Evolutionary conservation across 1,284 basidiomycete genomes (phyloP), one percentile per base, ranked within the genome.

Genomic region (Cutaneotrichosporon mucoides): DNA sequence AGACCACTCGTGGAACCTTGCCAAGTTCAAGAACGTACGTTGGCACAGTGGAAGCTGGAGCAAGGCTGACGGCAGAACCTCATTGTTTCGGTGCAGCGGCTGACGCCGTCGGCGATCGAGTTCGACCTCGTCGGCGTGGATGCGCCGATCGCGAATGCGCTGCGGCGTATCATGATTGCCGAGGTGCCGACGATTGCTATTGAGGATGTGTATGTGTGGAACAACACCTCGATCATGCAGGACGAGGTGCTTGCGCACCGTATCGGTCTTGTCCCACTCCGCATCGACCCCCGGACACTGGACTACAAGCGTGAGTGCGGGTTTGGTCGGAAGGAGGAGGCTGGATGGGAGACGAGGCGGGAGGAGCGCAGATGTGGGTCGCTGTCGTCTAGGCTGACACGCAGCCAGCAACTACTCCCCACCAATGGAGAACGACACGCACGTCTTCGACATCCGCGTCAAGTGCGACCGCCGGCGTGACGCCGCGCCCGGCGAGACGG

Each of bases 81-180:
- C 58, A 81, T 82, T 67, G 84, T 93, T 7, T 83, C 85, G 51
- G 83, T 95, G 37, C 86, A 88, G 65, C 83, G 88, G 51, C 79
- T 94, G 44, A 93, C 92, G 3, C 84, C 88, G 48, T 83, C 87
- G 3, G 87, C 88, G 4, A 85, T 96, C 64, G 94, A 98, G 70
- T 95, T 99, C 75, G 95, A 99, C 79, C 81, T 99, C 35, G 85
- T 98, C 59, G 95, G 96, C 7, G 89, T 98, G 37, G 96, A 99
- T 78, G 91, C 96, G 0, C 90, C 90, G 37, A 90, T 99, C 56
- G 93, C 96, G 34, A 99, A 99, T 76, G 92, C 95, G 0, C 85
- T 97, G 66, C 84, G 96, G 46, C 82, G 95, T 60, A 90, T 95
- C 57, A 82, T 98, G 72, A 90, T 99, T 55, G 90, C 96, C 34